Evolutionary conservation across 106 monocot species (phyloP), one percentile per base, ranked within the genome.

Genomic region (Dendrobium nobile): DNA sequence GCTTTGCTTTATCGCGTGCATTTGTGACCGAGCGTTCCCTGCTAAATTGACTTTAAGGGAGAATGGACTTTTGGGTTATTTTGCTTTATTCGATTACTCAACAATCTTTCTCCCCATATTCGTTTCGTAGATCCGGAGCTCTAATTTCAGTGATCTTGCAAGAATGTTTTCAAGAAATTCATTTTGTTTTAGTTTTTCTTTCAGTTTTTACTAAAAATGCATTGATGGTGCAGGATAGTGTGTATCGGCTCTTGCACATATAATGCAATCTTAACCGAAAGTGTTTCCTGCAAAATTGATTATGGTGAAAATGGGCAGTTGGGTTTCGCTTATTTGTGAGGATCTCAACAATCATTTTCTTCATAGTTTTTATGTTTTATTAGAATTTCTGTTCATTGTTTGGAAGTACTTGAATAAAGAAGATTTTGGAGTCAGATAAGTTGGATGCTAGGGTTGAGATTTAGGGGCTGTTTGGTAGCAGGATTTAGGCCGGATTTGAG

Each of bases 221-320:
- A 17, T 9, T 70, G 33, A 15, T 70, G 31, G 20, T 70, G 70
- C 70, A 70, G 70, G 70, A 70, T 37, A 0, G 70, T 70, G 70
- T 70, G 70, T 70, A 37, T 70, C 70, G 70, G 33, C 33, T 70
- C 31, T 37, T 70, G 70, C 70, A 17, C 16, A 70, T 70, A 9
- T 10, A 31, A 37, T 70, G 70, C 70, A 70, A 37, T 70, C 70
- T 33, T 13, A 8, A 9, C 33, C 33, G 70, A 70, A 70, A 70
- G 70, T 70, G 33, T 70, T 37, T 70, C 70, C 70, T 70, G 70
- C 70, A 70, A 70, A 70, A 70, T 70, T 37, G 13, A 70, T 70
- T 27, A 70, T 70, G 37, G 37, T 70, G 70, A 70, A 4, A 70
- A 7, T 70, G 27, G 70, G 27, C 64, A 70, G 33, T 70, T 70